Evolutionary conservation across 2,329 filamentous ascomycete species (phyloP), one percentile per base, ranked within the genome.

Genomic region (Aspergillus intermedius): DNA sequence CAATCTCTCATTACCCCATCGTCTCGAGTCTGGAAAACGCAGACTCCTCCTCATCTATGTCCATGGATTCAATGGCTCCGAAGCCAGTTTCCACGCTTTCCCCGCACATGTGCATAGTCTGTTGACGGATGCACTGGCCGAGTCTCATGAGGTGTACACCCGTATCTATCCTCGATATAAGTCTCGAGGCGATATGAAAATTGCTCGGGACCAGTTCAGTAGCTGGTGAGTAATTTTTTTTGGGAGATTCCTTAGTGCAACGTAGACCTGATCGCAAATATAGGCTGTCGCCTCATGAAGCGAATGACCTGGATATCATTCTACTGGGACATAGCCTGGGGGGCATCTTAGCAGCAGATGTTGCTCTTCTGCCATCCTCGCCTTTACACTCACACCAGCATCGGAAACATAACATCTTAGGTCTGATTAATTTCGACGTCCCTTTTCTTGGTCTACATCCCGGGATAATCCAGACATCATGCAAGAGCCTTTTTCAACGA

Each of bases 311-410:
- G 1, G 91, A 96, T 71, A 77, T 94, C 2, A 76, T 96, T 17
- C 75, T 96, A 3, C 74, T 95, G 2, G 90, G 91, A 1, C 91
- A 95, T 66, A 94, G 88, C 39, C 91, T 96, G 82, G 91, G 91
- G 13, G 91, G 91, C 1, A 75, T 96, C 21, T 68, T 96, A 22
- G 81, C 86, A 22, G 88, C 87, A 1, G 91, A 96, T 59, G 80
- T 94, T 22, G 82, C 82, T 2, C 72, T 95, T 41, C 77, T 86
- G 37, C 37, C 37, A 40, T 40, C 37, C 2, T 40, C 37, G 3
- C 37, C 37, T 22, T 13, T 22, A 40, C 19, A 40, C 22, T 7
- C 37, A 17, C 37, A 22, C 3, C 37, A 40, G 37, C 10, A 4
- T 19, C 37, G 43, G 2, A 83, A 82, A 54, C 88, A 95, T 70